Evolutionary conservation across 1,139 yeast genomes (phyloP).

Genomic region (Kodamaea arcana): DNA sequence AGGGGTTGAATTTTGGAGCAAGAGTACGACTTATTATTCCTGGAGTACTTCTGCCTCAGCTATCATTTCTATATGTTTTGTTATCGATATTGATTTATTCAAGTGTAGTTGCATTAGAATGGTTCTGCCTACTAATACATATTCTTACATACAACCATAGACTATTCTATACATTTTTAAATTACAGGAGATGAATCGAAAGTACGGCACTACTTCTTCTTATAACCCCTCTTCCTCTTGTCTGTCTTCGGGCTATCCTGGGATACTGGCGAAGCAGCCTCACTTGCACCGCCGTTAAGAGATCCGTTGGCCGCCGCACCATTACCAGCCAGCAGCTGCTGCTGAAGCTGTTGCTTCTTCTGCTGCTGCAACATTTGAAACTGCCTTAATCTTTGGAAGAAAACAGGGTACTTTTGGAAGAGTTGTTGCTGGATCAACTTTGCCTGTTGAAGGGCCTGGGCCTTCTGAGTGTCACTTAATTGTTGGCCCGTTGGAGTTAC

Average conservation of each 20-base stretch:
- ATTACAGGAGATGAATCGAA: no score
- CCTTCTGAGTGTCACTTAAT: conserved; percentile 43
- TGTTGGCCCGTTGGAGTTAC: conserved; percentile 43
- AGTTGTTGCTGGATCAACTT: conserved; percentile 41
- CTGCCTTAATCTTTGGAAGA: conserved; percentile 42
- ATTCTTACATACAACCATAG: neutral
- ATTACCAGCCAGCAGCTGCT: conserved; percentile 10
- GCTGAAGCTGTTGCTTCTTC: conserved; percentile 19
- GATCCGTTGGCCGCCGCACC: conserved; percentile 1
- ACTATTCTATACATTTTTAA: neutral
- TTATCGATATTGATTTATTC: neutral
- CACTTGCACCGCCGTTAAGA: no score
- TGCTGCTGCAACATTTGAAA: conserved; percentile 40
- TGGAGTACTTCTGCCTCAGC: neutral
- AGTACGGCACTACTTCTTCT: conserved; percentile 12
- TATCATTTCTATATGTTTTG: neutral
- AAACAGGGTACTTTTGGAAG: conserved; percentile 40
- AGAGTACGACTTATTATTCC: no score
- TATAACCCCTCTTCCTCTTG: conserved; percentile 12
- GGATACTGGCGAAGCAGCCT: conserved; percentile 11
- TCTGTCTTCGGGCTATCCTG: conserved; percentile 10
- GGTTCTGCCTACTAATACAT: neutral
- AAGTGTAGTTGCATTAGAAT: neutral
- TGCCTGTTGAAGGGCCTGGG: conserved; percentile 45
- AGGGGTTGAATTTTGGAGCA: no score